Percentiles rank a stretch among this genome's conserved stretches.
These are phyloP conservation scores for Aspergillus sp. DNA, from an alignment of 2,329 filamentous ascomycete species.

Conservation along the genomic window DNA sequence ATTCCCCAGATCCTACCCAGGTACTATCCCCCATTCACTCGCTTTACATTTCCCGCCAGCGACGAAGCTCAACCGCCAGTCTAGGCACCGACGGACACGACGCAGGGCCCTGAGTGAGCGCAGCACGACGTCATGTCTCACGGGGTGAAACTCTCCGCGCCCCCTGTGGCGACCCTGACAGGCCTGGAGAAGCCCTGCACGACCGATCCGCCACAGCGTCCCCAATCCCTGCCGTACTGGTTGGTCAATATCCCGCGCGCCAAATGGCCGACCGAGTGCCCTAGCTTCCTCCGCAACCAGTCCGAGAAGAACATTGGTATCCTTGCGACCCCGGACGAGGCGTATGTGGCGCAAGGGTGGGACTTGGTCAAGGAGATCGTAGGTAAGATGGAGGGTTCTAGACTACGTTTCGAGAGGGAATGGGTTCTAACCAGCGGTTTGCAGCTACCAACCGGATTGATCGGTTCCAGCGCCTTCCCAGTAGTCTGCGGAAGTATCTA, in stretches of 20 bases:
- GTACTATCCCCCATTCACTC: constrained; percentile 7
- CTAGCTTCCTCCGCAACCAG: constrained; percentile 64
- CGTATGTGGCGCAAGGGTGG: constrained; percentile 68
- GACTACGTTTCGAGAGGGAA: neutral
- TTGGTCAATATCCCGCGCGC: constrained; percentile 71
- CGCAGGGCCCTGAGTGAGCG: neutral
- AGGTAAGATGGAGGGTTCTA: constrained; percentile 24
- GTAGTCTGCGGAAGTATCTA: constrained; percentile 74
- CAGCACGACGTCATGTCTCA: neutral
- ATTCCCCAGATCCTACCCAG: neutral
- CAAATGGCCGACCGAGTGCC: constrained; percentile 66
- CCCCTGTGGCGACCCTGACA: constrained; percentile 1
- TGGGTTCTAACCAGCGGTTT: neutral
- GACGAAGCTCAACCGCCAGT: too few relatives aligned
- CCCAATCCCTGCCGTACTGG: constrained; percentile 65
- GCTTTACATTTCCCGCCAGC: neutral
- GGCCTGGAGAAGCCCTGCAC: neutral
- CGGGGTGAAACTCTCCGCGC: constrained; percentile 9
- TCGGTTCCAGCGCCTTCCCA: constrained; percentile 73
- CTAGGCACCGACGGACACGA: too few relatives aligned
- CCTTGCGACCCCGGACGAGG: constrained; percentile 67
- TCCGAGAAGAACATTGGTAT: constrained; percentile 68
- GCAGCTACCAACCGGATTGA: constrained; percentile 67
- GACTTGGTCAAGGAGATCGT: constrained; percentile 64
- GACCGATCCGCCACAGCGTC: neutral